Evolutionary conservation across 179 eudicot species (phyloP), one percentile per base, ranked within the genome.

Genomic region (Silene vulgaris): DNA sequence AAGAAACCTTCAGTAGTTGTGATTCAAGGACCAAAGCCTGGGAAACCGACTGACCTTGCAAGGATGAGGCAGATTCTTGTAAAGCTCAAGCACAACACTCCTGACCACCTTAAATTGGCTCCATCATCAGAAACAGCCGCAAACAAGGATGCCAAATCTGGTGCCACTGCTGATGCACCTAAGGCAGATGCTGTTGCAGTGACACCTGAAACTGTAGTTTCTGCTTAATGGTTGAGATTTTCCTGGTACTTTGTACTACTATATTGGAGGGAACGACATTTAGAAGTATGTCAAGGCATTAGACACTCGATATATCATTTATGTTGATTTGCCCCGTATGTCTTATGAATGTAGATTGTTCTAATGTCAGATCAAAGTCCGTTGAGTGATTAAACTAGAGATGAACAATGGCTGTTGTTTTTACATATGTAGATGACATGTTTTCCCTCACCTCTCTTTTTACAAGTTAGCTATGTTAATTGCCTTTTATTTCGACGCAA

Each of bases 1-100:
- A 88, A 87, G 84, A 85, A 91, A 73, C 92, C 97, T n/a, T 85
- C 90, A 6, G 77, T 92, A 57, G 75, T 75, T 14, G 90, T 91
- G 64, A 75, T 91, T 23, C 95, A 88, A 76, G 97, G 97, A 67
- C 97, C 97, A 5, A 91, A 92, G 70, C 95, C 97, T 0, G 97
- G 97, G 43, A 92, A 89, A 75, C 97, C 91, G 20, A 88, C 92
- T n/a, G 97, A 92, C 73, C 90, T 91, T 23, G 83, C 94, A 8
- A 85, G 95, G 67, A 85, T 91, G 97, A 87, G 92, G 45, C 92
- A 89, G 69, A 75, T 92, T 66, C 87, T 91, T 59, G 67, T 85
- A 30, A 92, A 86, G 81, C 95, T 92, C 13, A 92, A 92, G 78
- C 95, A 89, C 76, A 81, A 73, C 8, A 80, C 92, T 8, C 96